Conservation (phyloP, 2,329 filamentous ascomycete species). For the Fusarium sp. region DNA sequence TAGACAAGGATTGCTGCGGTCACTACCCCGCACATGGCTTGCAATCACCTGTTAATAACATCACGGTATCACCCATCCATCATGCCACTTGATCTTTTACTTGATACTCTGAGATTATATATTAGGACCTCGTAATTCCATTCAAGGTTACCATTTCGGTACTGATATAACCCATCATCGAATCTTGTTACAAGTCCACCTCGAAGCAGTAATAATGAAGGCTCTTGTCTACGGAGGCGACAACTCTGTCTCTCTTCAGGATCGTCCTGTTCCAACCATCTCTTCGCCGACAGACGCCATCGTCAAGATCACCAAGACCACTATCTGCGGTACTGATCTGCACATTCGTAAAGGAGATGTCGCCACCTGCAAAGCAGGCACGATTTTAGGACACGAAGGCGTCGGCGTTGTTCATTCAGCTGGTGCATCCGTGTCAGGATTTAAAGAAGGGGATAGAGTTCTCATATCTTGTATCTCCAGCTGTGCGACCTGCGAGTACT, state of each 20-base stretch:
- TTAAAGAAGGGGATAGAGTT: conserved; percentile 65
- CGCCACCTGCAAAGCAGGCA: conserved; percentile 59
- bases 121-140: no score
- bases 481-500: conserved; percentile 66
- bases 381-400: conserved; percentile 66
- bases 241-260: conserved; percentile 54
- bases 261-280: conserved; percentile 59
- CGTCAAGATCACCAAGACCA: conserved; percentile 61
- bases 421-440: conserved; percentile 60
- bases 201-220: conserved; percentile 55
- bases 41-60: no score
- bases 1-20: no score
- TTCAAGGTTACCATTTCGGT: no score
- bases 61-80: no score
- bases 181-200: no score
- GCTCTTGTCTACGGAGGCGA: conserved; percentile 60
- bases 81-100: no score
- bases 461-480: conserved; percentile 65
- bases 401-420: conserved; percentile 62
- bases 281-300: conserved; percentile 61
- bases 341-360: conserved; percentile 69
- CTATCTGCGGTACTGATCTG: conserved; percentile 68
- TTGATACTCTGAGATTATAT: no score
- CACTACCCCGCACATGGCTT: no score
- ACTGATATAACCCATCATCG: no score